These are phyloP conservation scores for Stygiomarasmius scandens DNA, from an alignment of 1,284 basidiomycete genomes.

Conservation along the genomic window DNA sequence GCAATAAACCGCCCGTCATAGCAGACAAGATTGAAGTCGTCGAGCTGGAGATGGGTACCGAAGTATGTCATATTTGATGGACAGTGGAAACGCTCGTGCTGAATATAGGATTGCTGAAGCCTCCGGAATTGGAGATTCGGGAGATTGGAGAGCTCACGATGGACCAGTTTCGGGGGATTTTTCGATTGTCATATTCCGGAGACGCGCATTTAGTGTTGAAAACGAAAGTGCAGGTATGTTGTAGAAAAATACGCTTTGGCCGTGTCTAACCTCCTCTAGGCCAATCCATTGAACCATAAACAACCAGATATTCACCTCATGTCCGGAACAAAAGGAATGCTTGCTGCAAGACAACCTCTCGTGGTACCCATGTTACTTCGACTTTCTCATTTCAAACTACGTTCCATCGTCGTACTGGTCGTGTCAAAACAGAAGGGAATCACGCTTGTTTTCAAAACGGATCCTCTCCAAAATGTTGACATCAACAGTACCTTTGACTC, in stretches of 20 bases:
- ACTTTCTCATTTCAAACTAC: conserved; percentile 92
- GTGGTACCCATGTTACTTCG: conserved; percentile 98
- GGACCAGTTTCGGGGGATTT: conserved; percentile 97
- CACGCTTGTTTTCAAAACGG: conserved; percentile 99
- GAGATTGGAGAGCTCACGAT: conserved; percentile 97
- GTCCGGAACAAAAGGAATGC: conserved; percentile 78
- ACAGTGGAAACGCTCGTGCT: conserved; percentile 7
- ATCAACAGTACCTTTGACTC: conserved; percentile 98
- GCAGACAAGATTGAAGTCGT: conserved; percentile 97
- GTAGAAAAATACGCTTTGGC: background rate
- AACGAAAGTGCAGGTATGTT: conserved; percentile 91
- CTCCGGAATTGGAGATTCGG: conserved; percentile 95
- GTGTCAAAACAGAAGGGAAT: conserved; percentile 97
- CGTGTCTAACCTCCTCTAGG: conserved; percentile 46
- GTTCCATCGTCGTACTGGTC: conserved; percentile 96
- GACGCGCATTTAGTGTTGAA: conserved; percentile 96
- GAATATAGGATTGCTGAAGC: conserved; percentile 48
- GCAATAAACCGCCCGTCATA: conserved; percentile 96
- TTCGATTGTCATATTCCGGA: conserved; percentile 92
- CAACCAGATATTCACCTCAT: conserved; percentile 80
- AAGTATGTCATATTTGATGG: conserved; percentile 54
- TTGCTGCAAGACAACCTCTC: conserved; percentile 90
- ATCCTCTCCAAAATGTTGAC: conserved; percentile 96
- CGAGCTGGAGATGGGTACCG: conserved; percentile 96
- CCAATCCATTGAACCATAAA: conserved; percentile 93